Conservation (phyloP, 176 grass and related monocot species). For the Phyllostachys edulis region DNA sequence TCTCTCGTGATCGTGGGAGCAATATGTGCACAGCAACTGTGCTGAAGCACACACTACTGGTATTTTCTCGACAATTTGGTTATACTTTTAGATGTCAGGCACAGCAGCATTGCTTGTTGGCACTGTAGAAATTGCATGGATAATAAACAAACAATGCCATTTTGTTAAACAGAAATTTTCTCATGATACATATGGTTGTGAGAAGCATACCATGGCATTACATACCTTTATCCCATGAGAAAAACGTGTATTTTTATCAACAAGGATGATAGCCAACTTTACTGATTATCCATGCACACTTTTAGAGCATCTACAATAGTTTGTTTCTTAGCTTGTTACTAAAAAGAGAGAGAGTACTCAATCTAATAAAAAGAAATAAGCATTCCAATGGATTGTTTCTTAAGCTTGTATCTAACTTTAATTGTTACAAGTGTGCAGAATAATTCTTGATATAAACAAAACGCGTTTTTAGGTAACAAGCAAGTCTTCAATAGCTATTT, state of each 20-base stretch:
- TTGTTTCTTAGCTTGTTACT: no score
- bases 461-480: no score
- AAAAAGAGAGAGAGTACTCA: no score
- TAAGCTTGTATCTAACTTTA: no score
- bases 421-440: no score
- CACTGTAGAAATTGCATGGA: conserved; percentile 1
- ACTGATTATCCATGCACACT: not conserved
- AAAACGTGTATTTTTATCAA: not conserved
- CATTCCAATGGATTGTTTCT: no score
- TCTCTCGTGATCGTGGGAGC: conserved; percentile 41
- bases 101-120: conserved; percentile 2
- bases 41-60: conserved; percentile 66
- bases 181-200: not conserved
- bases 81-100: not conserved
- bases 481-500: no score
- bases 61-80: conserved; percentile 26
- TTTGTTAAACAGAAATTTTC: conserved; percentile 8
- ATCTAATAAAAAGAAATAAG: no score
- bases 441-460: no score
- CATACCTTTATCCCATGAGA: not conserved
- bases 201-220: not conserved
- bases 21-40: conserved; percentile 46
- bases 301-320: no score
- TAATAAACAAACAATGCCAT: not conserved
- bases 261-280: not conserved